Evolutionary conservation across 495 filamentous ascomycete genomes (phyloP), one percentile per base, ranked within the genome.

Genomic region (Podospora anserina): DNA sequence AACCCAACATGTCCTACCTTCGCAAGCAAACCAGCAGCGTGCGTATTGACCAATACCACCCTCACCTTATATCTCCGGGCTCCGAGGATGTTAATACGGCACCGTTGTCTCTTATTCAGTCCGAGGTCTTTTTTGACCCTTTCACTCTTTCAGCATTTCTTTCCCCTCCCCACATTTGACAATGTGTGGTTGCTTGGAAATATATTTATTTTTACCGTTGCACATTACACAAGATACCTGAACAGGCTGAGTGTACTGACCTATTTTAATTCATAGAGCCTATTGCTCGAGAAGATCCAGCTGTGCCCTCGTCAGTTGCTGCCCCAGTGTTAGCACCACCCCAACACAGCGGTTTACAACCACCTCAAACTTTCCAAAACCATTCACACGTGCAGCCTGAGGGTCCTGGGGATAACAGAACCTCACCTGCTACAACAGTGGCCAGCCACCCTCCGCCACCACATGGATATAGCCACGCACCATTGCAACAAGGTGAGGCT

Each of bases 381-480:
- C 73, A 75, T 54, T 54, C 65, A 16, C 71, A 69, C 18, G 68
- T 75, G 3, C 72, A 67, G 53, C 44, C 72, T n/a, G 67, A 69
- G 56, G 71, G 64, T 55, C 66, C 69, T 32, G 72, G 65, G 28
- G 65, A 20, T 32, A 70, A 67, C 63, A 66, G 60, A 23, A 49
- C 55, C 18, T 72, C 74, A 13, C 69, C 75, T 30, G 63, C 71
- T 39, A 3, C 72, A 67, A 59, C 69, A 7, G 53, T 49, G 39
- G 39, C 56, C 71, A 70, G 18, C 59, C 70, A 49, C 15, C 39
- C 39, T 16, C 9, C 39, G 5, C 61, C 75, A 66, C 63, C 78
- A 66, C 75, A 79, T 76, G 78, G 78, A 70, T 78, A 79, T 65
- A 74, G 59, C 57, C 75, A 77, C 67, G 55, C 68, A 49, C 69